Conservation (phyloP, 306 rosid genomes). For the Trifolium subterraneum region DNA sequence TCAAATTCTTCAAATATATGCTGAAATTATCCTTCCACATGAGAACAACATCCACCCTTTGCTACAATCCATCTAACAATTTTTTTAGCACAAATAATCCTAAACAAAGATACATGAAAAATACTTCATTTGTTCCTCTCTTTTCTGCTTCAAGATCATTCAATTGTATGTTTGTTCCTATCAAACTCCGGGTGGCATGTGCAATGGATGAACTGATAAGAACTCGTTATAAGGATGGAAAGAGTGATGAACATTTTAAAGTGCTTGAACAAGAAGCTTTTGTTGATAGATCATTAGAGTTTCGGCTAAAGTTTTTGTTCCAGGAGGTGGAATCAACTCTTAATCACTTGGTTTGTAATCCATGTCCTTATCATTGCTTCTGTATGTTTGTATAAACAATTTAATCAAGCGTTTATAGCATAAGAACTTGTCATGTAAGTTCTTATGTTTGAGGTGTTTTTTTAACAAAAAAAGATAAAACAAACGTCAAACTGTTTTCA, state of each 20-base stretch:
- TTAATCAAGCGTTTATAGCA: neutral
- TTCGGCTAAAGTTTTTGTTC: slow-evolving; percentile 32
- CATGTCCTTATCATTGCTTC: neutral
- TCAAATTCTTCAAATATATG: neutral
- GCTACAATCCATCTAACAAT: slow-evolving; percentile 38
- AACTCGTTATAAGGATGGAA: slow-evolving; percentile 44
- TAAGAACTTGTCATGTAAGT: neutral
- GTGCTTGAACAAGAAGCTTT: slow-evolving; percentile 67
- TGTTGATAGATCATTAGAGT: slow-evolving; percentile 47
- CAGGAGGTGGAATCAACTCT: slow-evolving; percentile 56
- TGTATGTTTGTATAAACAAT: neutral
- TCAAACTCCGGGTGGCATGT: slow-evolving; percentile 41
- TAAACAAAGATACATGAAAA: slow-evolving; percentile 40
- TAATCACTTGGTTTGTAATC: slow-evolving; percentile 67
- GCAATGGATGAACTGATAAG: slow-evolving; percentile 48
- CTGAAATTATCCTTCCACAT: slow-evolving; percentile 32
- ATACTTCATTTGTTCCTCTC: slow-evolving; percentile 30
- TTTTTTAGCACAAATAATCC: neutral
- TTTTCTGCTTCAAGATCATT: slow-evolving; percentile 48
- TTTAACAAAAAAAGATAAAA: neutral
- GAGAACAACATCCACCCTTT: slow-evolving; percentile 38
- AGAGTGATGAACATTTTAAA: slow-evolving; percentile 49
- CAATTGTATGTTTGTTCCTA: slow-evolving; percentile 38
- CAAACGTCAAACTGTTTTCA: neutral
- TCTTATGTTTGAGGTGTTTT: neutral